Conservation (phyloP, 2,329 filamentous ascomycete species). For the Diaporthe vaccinii region DNA sequence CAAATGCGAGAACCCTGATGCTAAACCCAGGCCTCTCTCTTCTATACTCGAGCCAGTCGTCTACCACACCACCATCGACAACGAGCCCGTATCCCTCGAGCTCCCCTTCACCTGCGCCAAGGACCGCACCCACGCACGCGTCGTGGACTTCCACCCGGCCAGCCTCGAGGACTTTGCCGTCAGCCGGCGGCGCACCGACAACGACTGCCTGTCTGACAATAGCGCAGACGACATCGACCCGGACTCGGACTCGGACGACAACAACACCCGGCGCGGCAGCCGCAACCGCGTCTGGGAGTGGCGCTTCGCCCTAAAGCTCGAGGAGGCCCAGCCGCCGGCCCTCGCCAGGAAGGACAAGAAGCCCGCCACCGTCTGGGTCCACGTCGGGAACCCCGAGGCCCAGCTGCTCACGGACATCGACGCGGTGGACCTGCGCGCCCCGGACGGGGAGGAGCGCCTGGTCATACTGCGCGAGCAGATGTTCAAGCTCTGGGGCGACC, state of each 20-base stretch:
- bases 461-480: conserved; percentile 75
- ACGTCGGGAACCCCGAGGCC: conserved; percentile 72
- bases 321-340: conserved; percentile 67
- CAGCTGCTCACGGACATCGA: conserved; percentile 64
- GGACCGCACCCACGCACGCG: conserved; percentile 78
- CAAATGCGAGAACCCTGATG: conserved; percentile 59
- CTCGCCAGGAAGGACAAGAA: conserved; percentile 45
- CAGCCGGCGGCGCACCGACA: conserved; percentile 60
- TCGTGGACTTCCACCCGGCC: conserved; percentile 84
- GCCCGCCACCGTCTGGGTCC: conserved; percentile 71
- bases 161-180: conserved; percentile 79
- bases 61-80: conserved; percentile 60
- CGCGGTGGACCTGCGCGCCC: conserved; percentile 69
- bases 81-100: conserved; percentile 51
- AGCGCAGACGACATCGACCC: conserved; percentile 52
- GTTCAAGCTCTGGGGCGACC: conserved; percentile 86
- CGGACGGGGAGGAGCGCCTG: conserved; percentile 55
- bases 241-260: conserved; percentile 43
- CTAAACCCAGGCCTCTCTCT: conserved; percentile 52
- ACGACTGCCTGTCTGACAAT: conserved; percentile 63
- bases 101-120: conserved; percentile 82
- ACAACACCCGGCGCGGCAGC: conserved; percentile 48
- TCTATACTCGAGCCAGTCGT: conserved; percentile 56
- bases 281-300: conserved; percentile 76
- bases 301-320: conserved; percentile 84